Evolutionary conservation across 2,329 filamentous ascomycete genomes (phyloP), one percentile per base, ranked within the genome.

Genomic region (Lasiodiplodia sp.): DNA sequence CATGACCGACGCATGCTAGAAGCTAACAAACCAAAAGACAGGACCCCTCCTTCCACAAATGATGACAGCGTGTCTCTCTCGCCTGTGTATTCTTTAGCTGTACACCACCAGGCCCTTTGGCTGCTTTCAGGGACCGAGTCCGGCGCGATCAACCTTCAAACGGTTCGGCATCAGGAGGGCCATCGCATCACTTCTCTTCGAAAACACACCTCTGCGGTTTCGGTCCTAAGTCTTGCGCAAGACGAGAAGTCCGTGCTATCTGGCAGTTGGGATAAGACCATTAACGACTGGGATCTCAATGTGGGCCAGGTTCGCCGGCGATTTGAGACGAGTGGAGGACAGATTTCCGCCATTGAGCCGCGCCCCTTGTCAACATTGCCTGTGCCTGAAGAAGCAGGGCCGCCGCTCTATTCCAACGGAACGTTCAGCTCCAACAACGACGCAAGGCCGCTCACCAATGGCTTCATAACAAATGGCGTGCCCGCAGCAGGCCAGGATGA

Each of bases 211-310:
- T 97, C 94, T 57, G 95, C 96, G 0, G 96, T 99, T 21, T 97
- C 94, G 23, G 93, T 96, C 5, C 81, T 99, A 69, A 90, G 88
- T 11, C 83, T 99, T 14, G 89, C 92, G 0, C 88, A 91, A 5
- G 94, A 98, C 73, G 96, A 99, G 82, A 90, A 87, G 75, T 94
- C 91, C 49, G 88, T 98, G 4, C 80, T 99, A 10, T 97, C 94
- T 40, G 96, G 96, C 3, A 95, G 94, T 77, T 99, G 96, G 96
- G 96, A 99, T 79, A 98, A 97, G 81, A 92, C 88, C 21, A 90
- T 98, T 0, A 87, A 94, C 66, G 94, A 98, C 77, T 99, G 96
- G 96, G 96, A 98, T 78, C 80, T 99, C 31, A 93, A 98, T 75
- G 96, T 89, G 1, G 96, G 96, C 0, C 86, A 91, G 73, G 85